Evolutionary conservation across 768 basidiomycete species (phyloP).

Genomic region (Phaeotremella skinneri): DNA sequence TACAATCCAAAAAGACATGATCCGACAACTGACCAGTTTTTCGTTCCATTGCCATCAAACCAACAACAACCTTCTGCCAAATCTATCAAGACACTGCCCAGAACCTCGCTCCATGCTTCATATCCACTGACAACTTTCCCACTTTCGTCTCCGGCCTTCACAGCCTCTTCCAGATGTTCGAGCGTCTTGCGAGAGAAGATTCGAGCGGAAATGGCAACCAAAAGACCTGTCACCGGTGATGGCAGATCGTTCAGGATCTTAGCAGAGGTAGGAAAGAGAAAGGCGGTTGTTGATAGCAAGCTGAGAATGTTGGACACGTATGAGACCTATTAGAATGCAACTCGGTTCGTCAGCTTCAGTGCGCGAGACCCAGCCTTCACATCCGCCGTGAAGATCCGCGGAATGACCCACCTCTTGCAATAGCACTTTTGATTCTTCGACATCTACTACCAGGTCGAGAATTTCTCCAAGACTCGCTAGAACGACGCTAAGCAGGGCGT

Average conservation of each 20-base stretch:
- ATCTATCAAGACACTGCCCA: slow-evolving; percentile 10
- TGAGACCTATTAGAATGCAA: slow-evolving; percentile 9
- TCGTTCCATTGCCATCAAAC: slow-evolving; percentile 8
- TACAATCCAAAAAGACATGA: not conserved
- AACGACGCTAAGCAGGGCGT: not conserved
- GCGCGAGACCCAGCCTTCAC: not conserved
- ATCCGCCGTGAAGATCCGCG: not conserved
- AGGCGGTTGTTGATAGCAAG: slow-evolving; percentile 4
- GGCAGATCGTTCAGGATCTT: not conserved
- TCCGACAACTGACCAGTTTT: slow-evolving; percentile 16
- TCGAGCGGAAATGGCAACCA: not conserved
- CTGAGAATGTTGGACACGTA: slow-evolving; percentile 9
- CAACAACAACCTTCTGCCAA: slow-evolving; percentile 18
- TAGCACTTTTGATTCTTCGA: not conserved
- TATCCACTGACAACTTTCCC: not conserved
- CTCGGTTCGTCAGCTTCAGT: too few species aligned
- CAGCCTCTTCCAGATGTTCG: not conserved
- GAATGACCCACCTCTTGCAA: slow-evolving; percentile 13
- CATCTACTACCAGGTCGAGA: not conserved
- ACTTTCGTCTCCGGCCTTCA: not conserved
- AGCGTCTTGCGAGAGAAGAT: not conserved
- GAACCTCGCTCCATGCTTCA: slow-evolving; percentile 8
- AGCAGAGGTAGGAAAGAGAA: slow-evolving; percentile 12
- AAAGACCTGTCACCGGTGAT: not conserved
- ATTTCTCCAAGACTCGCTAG: not conserved